Conservation (phyloP, 495 filamentous ascomycete species). For the Gamarada debralockiae region DNA sequence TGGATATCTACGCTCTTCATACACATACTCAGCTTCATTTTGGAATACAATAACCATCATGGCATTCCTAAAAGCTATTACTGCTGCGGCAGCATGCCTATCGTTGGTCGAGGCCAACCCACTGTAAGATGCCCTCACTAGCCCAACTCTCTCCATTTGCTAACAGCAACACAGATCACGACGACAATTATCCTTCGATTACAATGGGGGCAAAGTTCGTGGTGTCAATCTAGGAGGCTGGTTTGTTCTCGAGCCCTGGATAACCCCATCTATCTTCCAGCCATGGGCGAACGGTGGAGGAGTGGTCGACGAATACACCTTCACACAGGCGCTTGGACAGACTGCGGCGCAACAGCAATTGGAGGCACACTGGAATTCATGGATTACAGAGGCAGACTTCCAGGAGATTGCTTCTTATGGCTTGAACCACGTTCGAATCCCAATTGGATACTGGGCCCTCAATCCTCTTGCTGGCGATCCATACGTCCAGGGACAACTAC, state of each 20-base stretch:
- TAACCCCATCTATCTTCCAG: conserved; percentile 61
- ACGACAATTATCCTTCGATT: conserved; percentile 30
- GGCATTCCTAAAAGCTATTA: conserved; percentile 14
- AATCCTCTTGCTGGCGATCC: conserved; percentile 56
- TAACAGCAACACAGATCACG: conserved; percentile 12
- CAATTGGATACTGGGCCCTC: conserved; percentile 76
- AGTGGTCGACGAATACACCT: conserved; percentile 63
- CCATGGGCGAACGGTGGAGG: conserved; percentile 29
- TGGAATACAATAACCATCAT: conserved; percentile 10
- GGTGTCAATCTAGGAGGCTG: conserved; percentile 56
- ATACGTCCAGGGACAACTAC: conserved; percentile 69
- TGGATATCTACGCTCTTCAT: neutral
- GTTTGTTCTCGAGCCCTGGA: conserved; percentile 57
- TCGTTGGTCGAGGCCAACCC: conserved; percentile 7
- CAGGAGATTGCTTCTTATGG: conserved; percentile 58
- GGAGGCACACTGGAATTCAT: conserved; percentile 55
- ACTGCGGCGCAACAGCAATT: conserved; percentile 44
- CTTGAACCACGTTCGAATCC: conserved; percentile 75
- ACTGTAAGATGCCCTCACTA: conserved; percentile 12
- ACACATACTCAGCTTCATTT: neutral
- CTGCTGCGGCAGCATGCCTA: conserved; percentile 7
- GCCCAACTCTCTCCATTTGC: neutral
- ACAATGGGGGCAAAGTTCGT: conserved; percentile 41
- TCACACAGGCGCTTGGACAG: conserved; percentile 46
- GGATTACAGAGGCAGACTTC: conserved; percentile 67